Base-by-base conservation (phyloP, 306 rosid genomes). In the Sphenostylis stenocarpa region DNA sequence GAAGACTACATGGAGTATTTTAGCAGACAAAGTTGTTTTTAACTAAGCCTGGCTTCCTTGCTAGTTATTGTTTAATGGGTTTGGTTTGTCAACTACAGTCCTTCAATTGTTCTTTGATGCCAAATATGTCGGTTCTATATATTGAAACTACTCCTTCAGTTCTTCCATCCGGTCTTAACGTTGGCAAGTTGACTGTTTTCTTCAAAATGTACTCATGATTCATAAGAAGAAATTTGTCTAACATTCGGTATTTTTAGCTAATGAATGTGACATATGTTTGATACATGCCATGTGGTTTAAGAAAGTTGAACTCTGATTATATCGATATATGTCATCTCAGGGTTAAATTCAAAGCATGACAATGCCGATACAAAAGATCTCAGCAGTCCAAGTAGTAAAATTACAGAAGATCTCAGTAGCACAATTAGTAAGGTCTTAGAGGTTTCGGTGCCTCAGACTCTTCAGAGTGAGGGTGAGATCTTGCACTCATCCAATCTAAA, bases 401-500 rank as follows among this genome's bases (percentile, higher is more conserved):
- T 20, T 33, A 69, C 48, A 15, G 73, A 67, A 52, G 84, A 87
- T 48, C 52, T 41, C 60, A 53, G 77, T 63, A 75, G 73, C 63
- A 6, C 60, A 39, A 76, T 65, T 73, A 72, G 81, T 73, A 80
- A 82, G 80, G 79, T 41, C 43, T 74, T 90, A 29, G 36, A 64
- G 6, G 51, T 26, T 19, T 67, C 52, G 3, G 75, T 77, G 64
- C 78, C 81, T 57, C 85, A 19, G 28, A 80, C 66, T 71, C 76
- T 73, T 7, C 71, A 51, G 44, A 79, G 81, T 33, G 91, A 60
- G 85, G 88, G 72, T 20, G 91, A 85, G 82, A 89, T 83, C 73
- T 81, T 75, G 81, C 83, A 83, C 17, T 52, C 85, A 11, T 36
- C 84, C 70, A 84, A 84, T 81, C 76, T 89, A 60, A 89, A 83